These are phyloP conservation scores for Mallotus nudiflorus DNA, from an alignment of 345 rosid genomes.

Conservation along the genomic window DNA sequence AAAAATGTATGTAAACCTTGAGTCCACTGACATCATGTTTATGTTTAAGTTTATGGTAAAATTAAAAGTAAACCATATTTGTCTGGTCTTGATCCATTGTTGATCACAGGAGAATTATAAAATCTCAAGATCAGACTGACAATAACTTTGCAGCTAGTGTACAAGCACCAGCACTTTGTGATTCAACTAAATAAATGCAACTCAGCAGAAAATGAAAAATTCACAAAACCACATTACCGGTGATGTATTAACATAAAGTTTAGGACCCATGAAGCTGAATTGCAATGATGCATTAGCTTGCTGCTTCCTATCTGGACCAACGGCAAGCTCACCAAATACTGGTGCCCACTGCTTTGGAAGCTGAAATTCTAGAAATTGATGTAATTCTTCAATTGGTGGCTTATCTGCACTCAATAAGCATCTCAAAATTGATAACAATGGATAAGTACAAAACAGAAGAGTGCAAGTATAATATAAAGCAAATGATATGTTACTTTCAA, in stretches of 20 bases:
- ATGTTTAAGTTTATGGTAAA: not conserved
- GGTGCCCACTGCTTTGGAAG: conserved; percentile 99
- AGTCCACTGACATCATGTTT: not conserved
- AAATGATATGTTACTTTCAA: not conserved
- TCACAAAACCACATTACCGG: conserved; percentile 46
- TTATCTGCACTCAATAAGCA: conserved; percentile 53
- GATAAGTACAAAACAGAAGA: not conserved
- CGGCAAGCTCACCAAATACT: conserved; percentile 92
- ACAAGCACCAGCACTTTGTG: not conserved
- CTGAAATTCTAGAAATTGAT: conserved; percentile 95
- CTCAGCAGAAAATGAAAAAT: conserved; percentile 3
- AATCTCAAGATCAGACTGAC: not conserved
- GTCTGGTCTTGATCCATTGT: not conserved
- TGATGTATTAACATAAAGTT: conserved; percentile 78
- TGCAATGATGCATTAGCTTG: conserved; percentile 69
- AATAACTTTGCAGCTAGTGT: not conserved
- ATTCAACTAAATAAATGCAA: not conserved
- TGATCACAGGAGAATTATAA: not conserved
- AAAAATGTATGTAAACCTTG: not conserved
- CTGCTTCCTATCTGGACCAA: conserved; percentile 86
- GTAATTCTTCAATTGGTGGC: conserved; percentile 85
- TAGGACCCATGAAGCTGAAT: conserved; percentile 92
- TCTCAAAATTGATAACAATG: not conserved
- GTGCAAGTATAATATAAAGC: not conserved
- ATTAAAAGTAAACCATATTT: not conserved